Conservation (phyloP, 768 basidiomycete species). For the Leccinum pellstonianum region DNA sequence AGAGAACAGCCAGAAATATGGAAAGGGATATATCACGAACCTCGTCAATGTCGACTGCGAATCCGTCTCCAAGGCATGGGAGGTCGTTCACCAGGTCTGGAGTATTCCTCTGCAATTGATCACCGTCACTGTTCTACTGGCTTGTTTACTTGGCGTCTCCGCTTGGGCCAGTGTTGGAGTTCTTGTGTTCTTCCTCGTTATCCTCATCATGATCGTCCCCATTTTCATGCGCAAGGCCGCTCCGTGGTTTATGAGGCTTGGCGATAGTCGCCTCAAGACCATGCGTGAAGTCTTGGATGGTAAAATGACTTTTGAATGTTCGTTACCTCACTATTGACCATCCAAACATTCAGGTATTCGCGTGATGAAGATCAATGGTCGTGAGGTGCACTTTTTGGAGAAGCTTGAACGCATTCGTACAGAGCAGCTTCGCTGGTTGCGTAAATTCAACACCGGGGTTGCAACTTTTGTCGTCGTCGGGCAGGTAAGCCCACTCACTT, state of each 20-base stretch:
- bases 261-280: constrained; percentile 29
- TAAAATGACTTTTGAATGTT: not conserved
- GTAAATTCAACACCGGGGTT: constrained; percentile 24
- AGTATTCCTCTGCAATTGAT: constrained; percentile 29
- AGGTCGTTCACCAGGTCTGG: constrained; percentile 27
- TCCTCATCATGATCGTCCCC: constrained; percentile 32
- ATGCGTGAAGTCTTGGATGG: constrained; percentile 31
- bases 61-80: constrained; percentile 31
- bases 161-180: constrained; percentile 32
- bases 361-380: constrained; percentile 29
- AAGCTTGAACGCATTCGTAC: constrained; percentile 25
- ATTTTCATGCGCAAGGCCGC: constrained; percentile 33
- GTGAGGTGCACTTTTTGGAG: constrained; percentile 24
- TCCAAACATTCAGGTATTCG: constrained; percentile 19
- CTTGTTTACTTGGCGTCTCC: constrained; percentile 29
- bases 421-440: constrained; percentile 27
- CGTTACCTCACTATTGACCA: not conserved
- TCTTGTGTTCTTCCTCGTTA: constrained; percentile 22
- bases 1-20: constrained; percentile 26
- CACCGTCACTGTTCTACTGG: constrained; percentile 22
- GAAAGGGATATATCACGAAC: constrained; percentile 30
- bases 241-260: constrained; percentile 28
- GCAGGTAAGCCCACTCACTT: constrained; percentile 12
- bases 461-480: constrained; percentile 28
- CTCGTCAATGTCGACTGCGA: constrained; percentile 33